These are phyloP conservation scores for Kazachstania africana DNA, from an alignment of 805 yeast genomes.

Conservation along the genomic window DNA sequence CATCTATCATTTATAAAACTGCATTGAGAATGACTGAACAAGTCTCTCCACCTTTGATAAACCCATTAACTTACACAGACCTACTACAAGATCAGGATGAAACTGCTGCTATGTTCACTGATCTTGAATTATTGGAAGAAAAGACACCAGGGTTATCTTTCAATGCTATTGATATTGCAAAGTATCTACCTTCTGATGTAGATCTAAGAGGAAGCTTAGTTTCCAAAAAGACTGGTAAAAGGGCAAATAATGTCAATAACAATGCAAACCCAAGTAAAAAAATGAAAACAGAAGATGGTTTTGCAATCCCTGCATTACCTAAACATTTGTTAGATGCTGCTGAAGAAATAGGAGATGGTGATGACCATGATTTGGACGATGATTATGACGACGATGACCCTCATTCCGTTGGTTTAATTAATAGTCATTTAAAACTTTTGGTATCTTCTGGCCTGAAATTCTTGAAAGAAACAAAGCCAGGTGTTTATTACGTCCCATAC, in stretches of 20 bases:
- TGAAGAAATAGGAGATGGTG: constrained; percentile 18
- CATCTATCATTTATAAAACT: constrained; percentile 51
- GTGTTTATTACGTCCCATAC: constrained; percentile 52
- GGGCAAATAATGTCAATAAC: constrained; percentile 17
- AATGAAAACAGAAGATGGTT: constrained; percentile 32
- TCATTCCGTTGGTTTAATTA: constrained; percentile 29
- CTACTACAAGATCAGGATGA: constrained; percentile 39
- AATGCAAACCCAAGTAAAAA: constrained; percentile 22
- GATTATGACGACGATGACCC: constrained; percentile 26
- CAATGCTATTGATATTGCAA: constrained; percentile 34
- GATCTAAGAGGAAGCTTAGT: constrained; percentile 37
- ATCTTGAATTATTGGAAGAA: constrained; percentile 23
- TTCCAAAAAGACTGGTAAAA: constrained; percentile 25
- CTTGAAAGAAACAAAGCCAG: constrained; percentile 44
- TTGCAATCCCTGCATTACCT: constrained; percentile 22
- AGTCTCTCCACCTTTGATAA: constrained; percentile 32
- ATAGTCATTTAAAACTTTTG: constrained; percentile 60
- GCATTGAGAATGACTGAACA: constrained; percentile 50
- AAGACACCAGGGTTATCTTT: constrained; percentile 26
- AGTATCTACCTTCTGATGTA: constrained; percentile 30
- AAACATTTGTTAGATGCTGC: constrained; percentile 14
- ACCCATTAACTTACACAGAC: constrained; percentile 37
- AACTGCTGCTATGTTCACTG: constrained; percentile 17
- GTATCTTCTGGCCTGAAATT: constrained; percentile 43
- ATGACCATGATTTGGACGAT: constrained; percentile 20